A percentile compares a stretch with the other conserved stretches of the same genome.
These are phyloP conservation scores for Ophiobolus disseminans DNA, from an alignment of 2,329 filamentous ascomycete species.

Conservation along the genomic window DNA sequence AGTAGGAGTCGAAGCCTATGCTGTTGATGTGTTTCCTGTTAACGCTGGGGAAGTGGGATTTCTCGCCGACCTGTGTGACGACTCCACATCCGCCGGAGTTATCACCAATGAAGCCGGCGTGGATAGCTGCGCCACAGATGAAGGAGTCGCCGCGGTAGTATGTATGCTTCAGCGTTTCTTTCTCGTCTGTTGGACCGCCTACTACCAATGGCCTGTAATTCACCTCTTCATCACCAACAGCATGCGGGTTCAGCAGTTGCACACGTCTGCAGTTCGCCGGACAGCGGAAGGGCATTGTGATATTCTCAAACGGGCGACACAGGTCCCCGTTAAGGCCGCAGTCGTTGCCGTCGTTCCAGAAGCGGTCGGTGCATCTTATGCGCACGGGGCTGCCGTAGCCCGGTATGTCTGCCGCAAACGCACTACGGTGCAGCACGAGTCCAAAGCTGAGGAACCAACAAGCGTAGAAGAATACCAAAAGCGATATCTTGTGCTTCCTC, in stretches of 20 bases:
- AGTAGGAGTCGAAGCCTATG: conserved; percentile 82
- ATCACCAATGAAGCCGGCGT: conserved; percentile 78
- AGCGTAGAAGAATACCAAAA: conserved; percentile 67
- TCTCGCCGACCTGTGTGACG: conserved; percentile 73
- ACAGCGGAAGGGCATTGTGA: conserved; percentile 75
- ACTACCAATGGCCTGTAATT: conserved; percentile 64
- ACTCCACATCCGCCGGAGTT: conserved; percentile 81
- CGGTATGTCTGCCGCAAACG: conserved; percentile 65
- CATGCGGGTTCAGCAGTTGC: conserved; percentile 72
- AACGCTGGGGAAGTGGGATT: conserved; percentile 67
- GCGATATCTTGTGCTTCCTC: conserved; percentile 63
- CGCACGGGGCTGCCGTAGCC: conserved; percentile 71
- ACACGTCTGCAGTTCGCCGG: conserved; percentile 73
- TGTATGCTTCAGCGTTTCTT: conserved; percentile 53
- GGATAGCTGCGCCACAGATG: conserved; percentile 83
- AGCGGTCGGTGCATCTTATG: conserved; percentile 71
- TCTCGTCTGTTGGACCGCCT: conserved; percentile 57
- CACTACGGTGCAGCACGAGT: conserved; percentile 70
- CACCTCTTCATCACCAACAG: conserved; percentile 72
- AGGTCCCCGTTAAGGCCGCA: conserved; percentile 78
- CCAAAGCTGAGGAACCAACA: conserved; percentile 75
- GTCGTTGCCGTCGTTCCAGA: conserved; percentile 71
- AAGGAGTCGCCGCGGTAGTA: conserved; percentile 90
- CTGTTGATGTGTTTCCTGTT: conserved; percentile 78
- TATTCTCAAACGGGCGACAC: conserved; percentile 77